Evolutionary conservation across 1,284 basidiomycete genomes (phyloP), one percentile per base, ranked within the genome.

Genomic region (Filobasidium uniguttulatum): DNA sequence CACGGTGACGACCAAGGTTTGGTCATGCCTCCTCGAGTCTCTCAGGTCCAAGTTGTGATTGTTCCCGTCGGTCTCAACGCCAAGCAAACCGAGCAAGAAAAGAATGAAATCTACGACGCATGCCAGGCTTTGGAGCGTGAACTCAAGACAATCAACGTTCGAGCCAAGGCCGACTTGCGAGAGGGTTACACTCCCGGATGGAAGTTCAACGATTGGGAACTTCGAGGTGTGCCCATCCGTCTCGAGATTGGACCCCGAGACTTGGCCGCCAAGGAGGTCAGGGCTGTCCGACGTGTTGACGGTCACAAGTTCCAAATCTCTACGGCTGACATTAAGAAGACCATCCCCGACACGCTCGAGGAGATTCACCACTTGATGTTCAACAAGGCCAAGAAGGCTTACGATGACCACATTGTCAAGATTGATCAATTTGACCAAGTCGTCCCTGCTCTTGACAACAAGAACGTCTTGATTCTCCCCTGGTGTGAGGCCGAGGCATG

Each of bases 171-270:
- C 1, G 94, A 99, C 71, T 72, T 91, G 57, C 75, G 93, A 49
- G 93, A 97, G 17, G 88, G 85, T 23, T 94, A 98, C 72, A 97
- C 89, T 44, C 93, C 93, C 14, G 93, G 93, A 38, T 98, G 83
- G 75, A 99, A 98, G 73, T 99, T 96, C 74, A 96, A 96, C 68
- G 88, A 97, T 66, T 97, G 93, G 90, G 94, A 99, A 74, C 83
- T 94, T 72, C 88, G 90, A 77, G 94, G 94, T 69, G 89, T 97
- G 28, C 94, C 93, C 20, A 75, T 99, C 52, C 87, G 93, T 57
- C 81, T 99, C 58, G 94, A 99, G 72, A 82, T 98, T 57, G 94
- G 93, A 10, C 93, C 93, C 48, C 82, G 85, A 57, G 93, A 99
- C 69, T 74, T 98, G 56, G 77, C 78, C 49, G 87, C 88, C 72